Percentiles rank a stretch among this genome's conserved stretches.
These are phyloP conservation scores for Metarhizium sp. DNA, from an alignment of 2,329 filamentous ascomycete species.

Conservation along the genomic window DNA sequence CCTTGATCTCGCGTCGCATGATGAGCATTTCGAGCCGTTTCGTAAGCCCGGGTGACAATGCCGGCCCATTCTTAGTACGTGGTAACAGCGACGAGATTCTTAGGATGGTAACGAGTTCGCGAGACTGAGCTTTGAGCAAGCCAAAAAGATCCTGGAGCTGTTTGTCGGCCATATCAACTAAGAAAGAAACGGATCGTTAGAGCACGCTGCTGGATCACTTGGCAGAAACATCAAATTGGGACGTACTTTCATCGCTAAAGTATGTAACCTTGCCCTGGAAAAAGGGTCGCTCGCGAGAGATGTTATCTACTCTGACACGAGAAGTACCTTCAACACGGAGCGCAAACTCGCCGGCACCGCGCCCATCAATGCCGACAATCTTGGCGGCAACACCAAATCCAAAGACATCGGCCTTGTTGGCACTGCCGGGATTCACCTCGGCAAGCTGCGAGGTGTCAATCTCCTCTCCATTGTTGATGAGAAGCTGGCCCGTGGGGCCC, in stretches of 20 bases:
- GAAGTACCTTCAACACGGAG: conserved; percentile 79
- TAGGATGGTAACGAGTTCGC: conserved; percentile 77
- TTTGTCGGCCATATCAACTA: conserved; percentile 36
- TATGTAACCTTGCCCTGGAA: conserved; percentile 74
- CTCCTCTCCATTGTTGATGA: conserved; percentile 57
- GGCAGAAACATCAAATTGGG: background rate
- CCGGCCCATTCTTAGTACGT: conserved; percentile 51
- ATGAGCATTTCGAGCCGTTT: conserved; percentile 84
- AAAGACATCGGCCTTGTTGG: conserved; percentile 66
- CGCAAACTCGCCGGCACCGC: conserved; percentile 65
- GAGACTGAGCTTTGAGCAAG: conserved; percentile 72
- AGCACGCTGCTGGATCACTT: background rate
- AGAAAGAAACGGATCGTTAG: background rate
- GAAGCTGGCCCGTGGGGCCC: conserved; percentile 62
- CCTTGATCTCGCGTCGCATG: conserved; percentile 65
- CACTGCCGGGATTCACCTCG: conserved; percentile 47
- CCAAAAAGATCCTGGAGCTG: conserved; percentile 64
- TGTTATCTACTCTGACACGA: conserved; percentile 59
- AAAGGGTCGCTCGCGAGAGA: conserved; percentile 67
- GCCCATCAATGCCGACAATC: conserved; percentile 69
- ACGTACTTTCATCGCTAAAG: conserved; percentile 59
- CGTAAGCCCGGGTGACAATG: conserved; percentile 74
- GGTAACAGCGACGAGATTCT: conserved; percentile 78
- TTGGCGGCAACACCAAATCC: conserved; percentile 73
- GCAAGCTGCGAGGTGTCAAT: conserved; percentile 32